These are phyloP conservation scores for Acidomyces sp. DNA, from an alignment of 495 filamentous ascomycete species.

Conservation along the genomic window DNA sequence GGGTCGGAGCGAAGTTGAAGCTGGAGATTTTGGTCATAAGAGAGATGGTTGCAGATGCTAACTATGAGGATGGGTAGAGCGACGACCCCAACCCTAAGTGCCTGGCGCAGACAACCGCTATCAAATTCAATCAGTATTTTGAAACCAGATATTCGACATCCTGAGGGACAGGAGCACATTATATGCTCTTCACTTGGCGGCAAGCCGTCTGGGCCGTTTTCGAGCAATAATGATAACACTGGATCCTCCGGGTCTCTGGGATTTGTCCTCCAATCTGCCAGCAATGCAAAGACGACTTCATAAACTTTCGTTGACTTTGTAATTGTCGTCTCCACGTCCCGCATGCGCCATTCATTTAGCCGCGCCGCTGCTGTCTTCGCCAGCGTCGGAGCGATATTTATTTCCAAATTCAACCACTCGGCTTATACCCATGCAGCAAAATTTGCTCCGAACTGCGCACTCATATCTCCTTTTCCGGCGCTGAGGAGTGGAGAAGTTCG, in stretches of 20 bases:
- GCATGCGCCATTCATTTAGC: constrained; percentile 12
- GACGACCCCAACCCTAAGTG: no score
- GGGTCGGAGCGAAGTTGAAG: no score
- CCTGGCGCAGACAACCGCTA: no score
- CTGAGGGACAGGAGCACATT: no score
- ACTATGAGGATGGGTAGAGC: no score
- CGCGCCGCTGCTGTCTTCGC: constrained; percentile 11
- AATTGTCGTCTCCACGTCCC: constrained; percentile 9
- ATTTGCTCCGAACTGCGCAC: constrained; percentile 9
- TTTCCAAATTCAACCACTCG: constrained; percentile 13
- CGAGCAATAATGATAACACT: neutral
- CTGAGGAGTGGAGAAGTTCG: no score
- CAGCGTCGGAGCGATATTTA: constrained; percentile 6
- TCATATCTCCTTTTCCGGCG: constrained; percentile 1
- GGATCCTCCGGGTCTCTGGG: neutral
- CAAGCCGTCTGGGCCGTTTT: neutral
- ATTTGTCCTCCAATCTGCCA: neutral
- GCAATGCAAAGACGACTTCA: neutral
- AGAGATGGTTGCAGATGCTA: no score
- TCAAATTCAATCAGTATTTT: no score
- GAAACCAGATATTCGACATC: no score
- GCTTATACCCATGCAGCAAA: constrained; percentile 15
- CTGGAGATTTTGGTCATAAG: no score
- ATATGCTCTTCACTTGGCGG: neutral
- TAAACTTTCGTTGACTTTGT: neutral